Evolutionary conservation across 2,329 filamentous ascomycete species (phyloP), one percentile per base, ranked within the genome.

Genomic region (Fusarium mangiferae): DNA sequence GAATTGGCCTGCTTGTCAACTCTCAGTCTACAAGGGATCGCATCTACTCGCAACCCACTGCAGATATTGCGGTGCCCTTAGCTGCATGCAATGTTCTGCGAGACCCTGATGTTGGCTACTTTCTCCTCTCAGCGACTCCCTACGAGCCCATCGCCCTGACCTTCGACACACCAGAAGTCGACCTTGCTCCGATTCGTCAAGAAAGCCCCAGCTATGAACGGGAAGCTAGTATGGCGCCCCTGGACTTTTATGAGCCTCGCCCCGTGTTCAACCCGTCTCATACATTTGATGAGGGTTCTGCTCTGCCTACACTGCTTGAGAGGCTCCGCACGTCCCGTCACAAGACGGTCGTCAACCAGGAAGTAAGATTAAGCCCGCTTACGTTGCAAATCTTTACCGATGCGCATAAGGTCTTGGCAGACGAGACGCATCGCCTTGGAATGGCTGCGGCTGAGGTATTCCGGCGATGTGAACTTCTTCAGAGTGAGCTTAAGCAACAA

Each of bases 381-480:
- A 93, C 92, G 5, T 85, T 95, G 24, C 88, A 91, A 72, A 86
- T 94, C 42, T 89, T 96, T 74, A 93, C 92, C 35, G 90, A 93
- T 67, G 90, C 90, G 0, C 93, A 96, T 80, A 90, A 92, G 78
- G 85, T 93, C 10, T 85, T 95, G 11, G 90, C 90, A 70, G 87
- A 88, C 15, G 92, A 95, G 81, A 94, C 92, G 0, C 87, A 92
- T 74, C 86, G 86, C 17, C 86, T 95, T 17, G 92, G 92, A 22
- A 84, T 89, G 48, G 93, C 92, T 3, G 93, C 92, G 2, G 89
- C 92, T 3, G 92, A 94, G 76, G 85, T 95, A 11, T 95, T 95
- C 82, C 86, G 91, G 33, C 88, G 91, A 62, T 94, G 92, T 70
- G 88, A 92, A 74, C 86, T 90, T 51, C 85, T 95, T 33, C 90